Conservation (phyloP, 148 eudicot species). For the Chenopodium berlandieri region DNA sequence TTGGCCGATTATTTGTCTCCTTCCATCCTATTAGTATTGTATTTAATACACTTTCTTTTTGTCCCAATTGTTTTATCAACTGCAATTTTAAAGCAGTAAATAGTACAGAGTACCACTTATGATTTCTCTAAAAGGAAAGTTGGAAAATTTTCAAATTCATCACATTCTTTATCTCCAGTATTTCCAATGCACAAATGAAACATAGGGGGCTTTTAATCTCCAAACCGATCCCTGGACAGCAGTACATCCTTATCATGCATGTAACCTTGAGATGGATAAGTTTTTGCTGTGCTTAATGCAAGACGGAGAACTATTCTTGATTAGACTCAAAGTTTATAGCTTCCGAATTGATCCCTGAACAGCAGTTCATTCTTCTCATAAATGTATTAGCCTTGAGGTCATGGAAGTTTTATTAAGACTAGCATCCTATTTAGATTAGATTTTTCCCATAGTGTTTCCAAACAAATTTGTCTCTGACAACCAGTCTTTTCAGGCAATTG, state of each 20-base stretch:
- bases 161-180: background rate
- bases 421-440: background rate
- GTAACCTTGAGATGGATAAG: background rate
- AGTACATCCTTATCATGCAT: background rate
- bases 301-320: background rate
- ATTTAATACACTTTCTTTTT: background rate
- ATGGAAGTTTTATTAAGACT: background rate
- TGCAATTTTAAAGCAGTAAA: background rate
- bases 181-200: background rate
- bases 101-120: background rate
- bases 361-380: background rate
- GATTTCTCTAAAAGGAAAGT: too few species aligned
- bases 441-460: slow-evolving; percentile 4
- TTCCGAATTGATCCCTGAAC: background rate
- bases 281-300: background rate
- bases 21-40: background rate
- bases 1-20: background rate
- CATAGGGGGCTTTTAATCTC: background rate
- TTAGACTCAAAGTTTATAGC: background rate
- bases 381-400: background rate
- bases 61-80: background rate
- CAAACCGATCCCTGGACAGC: background rate
- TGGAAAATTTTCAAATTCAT: too few species aligned
- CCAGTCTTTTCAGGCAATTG: slow-evolving; percentile 51
- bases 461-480: slow-evolving; percentile 3